Base-by-base conservation (phyloP, 495 filamentous ascomycete species). In the Trichoderma virens region DNA sequence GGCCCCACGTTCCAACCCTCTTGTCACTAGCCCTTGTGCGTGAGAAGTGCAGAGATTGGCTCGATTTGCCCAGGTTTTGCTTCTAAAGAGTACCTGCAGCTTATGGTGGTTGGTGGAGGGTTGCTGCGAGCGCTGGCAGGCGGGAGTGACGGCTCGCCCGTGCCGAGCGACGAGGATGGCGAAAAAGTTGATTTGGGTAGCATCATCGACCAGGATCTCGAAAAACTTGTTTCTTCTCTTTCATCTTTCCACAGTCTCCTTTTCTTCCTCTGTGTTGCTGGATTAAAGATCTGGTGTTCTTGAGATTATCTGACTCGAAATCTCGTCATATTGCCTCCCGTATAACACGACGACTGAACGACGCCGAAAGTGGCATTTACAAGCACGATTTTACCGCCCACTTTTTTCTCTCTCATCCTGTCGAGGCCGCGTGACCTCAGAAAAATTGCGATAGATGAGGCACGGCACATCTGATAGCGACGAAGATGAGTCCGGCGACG, bases 131-230 rank as follows among this genome's bases (percentile, higher is more conserved):
- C 7, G 51, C 4, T 9, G 13, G 9, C 20, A n/a, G 51, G 51
- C 25, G 23, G 23, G 51, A 56, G 45, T n/a, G 45, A 56, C 51
- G 51, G 51, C 51, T 56, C 51, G 25, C 13, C 6, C 13, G 25
- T 56, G 51, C 51, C 51, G 51, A 56, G 51, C 51, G 51, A 31
- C 51, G 51, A 56, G 51, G 51, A 56, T 56, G 51, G 51, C 51
- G 51, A 56, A 56, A 56, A 56, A 56, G 25, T 2, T 56, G 51
- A 28, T 30, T 56, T 56, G 51, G 27, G 23, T 56, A 56, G 25
- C 51, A 56, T 56, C 51, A 56, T 56, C 51, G 23, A 51, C 45
- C 5, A n/a, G 6, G 38, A 41, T 41, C 1, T 51, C n/a, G 4
- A 51, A 51, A 51, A 20, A 18, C n/a, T 11, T 45, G 2, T 25